Conservation (phyloP, 192 early-diverging fungal species). For the Podila minutissima region DNA sequence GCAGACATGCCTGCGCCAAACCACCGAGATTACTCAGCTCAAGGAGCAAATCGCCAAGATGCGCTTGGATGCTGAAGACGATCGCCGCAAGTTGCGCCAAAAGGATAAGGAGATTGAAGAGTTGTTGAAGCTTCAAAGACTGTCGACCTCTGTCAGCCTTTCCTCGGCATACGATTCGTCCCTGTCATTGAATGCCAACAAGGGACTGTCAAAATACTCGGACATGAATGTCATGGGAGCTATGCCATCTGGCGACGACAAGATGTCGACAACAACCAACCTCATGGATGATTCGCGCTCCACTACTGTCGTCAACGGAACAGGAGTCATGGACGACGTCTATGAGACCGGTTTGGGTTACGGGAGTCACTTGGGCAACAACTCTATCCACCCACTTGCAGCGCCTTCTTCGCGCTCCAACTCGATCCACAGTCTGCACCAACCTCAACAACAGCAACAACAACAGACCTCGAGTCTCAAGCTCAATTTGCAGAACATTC, state of each 20-base stretch:
- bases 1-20: conserved; percentile 33
- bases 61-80: conserved; percentile 32
- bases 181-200: neutral
- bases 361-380: conserved; percentile 5
- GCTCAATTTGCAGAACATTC: conserved; percentile 9
- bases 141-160: neutral
- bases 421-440: conserved; percentile 27
- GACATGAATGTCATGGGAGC: neutral
- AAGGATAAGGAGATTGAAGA: conserved; percentile 40
- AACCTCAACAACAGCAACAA: conserved; percentile 2
- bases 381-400: neutral
- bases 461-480: conserved; percentile 11
- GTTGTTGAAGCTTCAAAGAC: conserved; percentile 21
- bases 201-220: neutral
- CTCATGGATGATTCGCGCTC: neutral
- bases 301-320: neutral
- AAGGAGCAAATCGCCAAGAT: conserved; percentile 32
- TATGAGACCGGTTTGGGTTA: conserved; percentile 17
- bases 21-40: conserved; percentile 32
- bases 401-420: conserved; percentile 18
- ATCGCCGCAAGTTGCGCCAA: conserved; percentile 29
- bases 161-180: conserved; percentile 12
- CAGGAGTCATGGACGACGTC: conserved; percentile 9
- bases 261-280: neutral
- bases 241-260: conserved; percentile 9